Evolutionary conservation across 768 basidiomycete genomes (phyloP).

Genomic region (Mycena filopes): DNA sequence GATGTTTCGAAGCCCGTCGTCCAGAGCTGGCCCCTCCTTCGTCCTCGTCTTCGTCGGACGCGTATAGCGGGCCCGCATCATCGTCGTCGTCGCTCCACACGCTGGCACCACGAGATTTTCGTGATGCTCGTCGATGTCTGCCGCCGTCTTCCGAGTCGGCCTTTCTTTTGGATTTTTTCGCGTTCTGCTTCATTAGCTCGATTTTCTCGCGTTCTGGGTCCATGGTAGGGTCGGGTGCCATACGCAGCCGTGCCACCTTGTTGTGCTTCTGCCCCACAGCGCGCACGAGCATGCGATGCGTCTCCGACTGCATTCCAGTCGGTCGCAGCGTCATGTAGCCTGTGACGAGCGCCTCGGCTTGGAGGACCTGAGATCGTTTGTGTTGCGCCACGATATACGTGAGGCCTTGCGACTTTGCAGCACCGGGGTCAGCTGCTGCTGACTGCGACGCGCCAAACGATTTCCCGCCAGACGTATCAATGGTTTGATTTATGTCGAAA

Average conservation of each 20-base stretch:
- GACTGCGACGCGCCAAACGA: slow-evolving; percentile 55
- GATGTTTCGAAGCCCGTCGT: slow-evolving; percentile 56
- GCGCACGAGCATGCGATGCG: slow-evolving; percentile 88
- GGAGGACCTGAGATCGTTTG: slow-evolving; percentile 86
- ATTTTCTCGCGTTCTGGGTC: slow-evolving; percentile 81
- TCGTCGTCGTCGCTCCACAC: slow-evolving; percentile 79
- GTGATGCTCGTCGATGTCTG: slow-evolving; percentile 57
- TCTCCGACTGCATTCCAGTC: slow-evolving; percentile 90
- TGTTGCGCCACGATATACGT: slow-evolving; percentile 93
- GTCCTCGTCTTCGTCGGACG: slow-evolving; percentile 71
- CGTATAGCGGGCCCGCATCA: slow-evolving; percentile 56
- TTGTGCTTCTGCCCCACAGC: slow-evolving; percentile 88
- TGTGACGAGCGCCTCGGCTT: slow-evolving; percentile 84
- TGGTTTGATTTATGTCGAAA: slow-evolving; percentile 86
- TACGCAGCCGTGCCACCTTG: slow-evolving; percentile 80
- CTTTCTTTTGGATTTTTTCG: slow-evolving; percentile 72
- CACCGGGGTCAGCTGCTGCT: neutral
- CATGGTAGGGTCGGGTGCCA: slow-evolving; percentile 80
- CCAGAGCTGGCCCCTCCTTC: slow-evolving; percentile 47
- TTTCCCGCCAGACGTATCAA: slow-evolving; percentile 81
- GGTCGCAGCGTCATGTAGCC: slow-evolving; percentile 88
- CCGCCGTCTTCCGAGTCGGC: slow-evolving; percentile 61
- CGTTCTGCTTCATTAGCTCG: slow-evolving; percentile 72
- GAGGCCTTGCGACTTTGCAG: slow-evolving; percentile 71
- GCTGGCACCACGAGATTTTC: slow-evolving; percentile 53